phyloP scores from a whole-genome alignment of 192 early-diverging fungal genomes.

The Backusella westeae region DNA sequence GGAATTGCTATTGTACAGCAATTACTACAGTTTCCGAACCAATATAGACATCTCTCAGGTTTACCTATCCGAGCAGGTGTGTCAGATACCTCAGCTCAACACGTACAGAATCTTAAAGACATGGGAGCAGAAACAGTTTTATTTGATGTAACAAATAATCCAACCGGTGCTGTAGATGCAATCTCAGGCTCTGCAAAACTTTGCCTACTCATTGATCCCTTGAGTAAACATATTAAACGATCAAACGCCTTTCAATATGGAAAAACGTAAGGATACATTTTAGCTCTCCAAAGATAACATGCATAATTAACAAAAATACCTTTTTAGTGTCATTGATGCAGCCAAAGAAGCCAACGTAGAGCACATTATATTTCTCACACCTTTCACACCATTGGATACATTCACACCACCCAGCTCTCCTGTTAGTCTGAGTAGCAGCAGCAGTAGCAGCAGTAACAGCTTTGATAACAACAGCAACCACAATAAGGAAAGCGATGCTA shows the following conservation, averaged over 20 bases:
- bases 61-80: slow-evolving; percentile 29
- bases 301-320: too few species aligned
- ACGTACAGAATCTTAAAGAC: slow-evolving; percentile 13
- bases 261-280: slow-evolving; percentile 20
- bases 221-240: slow-evolving; percentile 29
- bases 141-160: slow-evolving; percentile 23
- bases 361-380: slow-evolving; percentile 36
- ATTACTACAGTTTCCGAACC: slow-evolving; percentile 21
- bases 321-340: slow-evolving; percentile 30
- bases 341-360: slow-evolving; percentile 33
- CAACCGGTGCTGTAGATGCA: slow-evolving; percentile 9
- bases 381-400: slow-evolving; percentile 31
- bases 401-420: not conserved
- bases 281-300: too few species aligned
- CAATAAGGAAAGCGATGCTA: too few species aligned
- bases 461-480: not conserved
- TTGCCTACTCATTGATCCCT: slow-evolving; percentile 31
- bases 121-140: slow-evolving; percentile 21
- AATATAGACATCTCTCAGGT: slow-evolving; percentile 24
- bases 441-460: not conserved
- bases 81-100: slow-evolving; percentile 1
- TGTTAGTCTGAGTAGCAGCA: not conserved
- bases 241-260: slow-evolving; percentile 27
- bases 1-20: slow-evolving; percentile 30
- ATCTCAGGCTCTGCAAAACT: slow-evolving; percentile 28